Conservation (phyloP, 352 stramenopile genomes). For the Pythium folliculosum region DNA sequence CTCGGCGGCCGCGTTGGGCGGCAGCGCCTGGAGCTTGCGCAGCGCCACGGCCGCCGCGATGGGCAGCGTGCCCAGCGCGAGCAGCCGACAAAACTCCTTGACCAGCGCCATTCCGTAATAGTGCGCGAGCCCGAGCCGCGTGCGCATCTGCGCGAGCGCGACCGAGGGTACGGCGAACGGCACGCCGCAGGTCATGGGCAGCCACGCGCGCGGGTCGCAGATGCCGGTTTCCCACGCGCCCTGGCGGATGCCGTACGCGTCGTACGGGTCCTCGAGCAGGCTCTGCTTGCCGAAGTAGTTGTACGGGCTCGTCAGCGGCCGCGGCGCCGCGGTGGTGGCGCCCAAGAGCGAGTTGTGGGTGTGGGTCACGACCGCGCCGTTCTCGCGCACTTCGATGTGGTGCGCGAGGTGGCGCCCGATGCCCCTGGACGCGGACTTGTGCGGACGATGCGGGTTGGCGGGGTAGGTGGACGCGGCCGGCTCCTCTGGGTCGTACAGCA, state of each 20-base stretch:
- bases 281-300: slow-evolving; percentile 8
- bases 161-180: background rate
- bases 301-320: background rate
- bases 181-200: slow-evolving; percentile 13
- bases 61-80: background rate
- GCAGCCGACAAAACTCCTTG: background rate
- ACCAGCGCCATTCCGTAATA: slow-evolving; percentile 2
- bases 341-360: too few species aligned
- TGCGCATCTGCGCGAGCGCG: slow-evolving; percentile 22
- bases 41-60: background rate
- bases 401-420: background rate
- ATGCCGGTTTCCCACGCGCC: slow-evolving; percentile 12
- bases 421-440: too few species aligned
- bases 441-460: background rate
- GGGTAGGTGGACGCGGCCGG: background rate
- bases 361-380: background rate
- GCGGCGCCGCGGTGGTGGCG: too few species aligned
- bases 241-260: slow-evolving; percentile 13
- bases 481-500: background rate
- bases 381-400: slow-evolving; percentile 3
- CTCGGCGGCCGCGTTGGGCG: background rate
- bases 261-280: slow-evolving; percentile 21
- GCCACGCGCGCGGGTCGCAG: slow-evolving; percentile 7
- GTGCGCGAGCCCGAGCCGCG: slow-evolving; percentile 13
- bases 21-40: background rate